phyloP scores from a whole-genome alignment of 805 yeast genomes.

The Metschnikowia colocasiae region DNA sequence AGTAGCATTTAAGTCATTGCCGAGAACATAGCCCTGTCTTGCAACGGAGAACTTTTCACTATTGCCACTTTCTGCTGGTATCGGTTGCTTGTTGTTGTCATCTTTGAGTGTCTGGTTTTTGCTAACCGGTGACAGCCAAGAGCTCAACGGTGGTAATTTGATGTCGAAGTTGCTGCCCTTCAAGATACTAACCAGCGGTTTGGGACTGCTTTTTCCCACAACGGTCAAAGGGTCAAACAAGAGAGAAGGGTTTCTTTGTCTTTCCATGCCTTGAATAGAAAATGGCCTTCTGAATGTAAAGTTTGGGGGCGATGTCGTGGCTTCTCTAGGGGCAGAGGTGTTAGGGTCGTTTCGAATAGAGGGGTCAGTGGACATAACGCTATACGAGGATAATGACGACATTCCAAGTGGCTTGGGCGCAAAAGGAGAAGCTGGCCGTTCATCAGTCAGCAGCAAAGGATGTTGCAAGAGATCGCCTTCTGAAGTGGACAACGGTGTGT shows the following conservation, averaged over 20 bases:
- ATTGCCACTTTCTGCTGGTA: background rate
- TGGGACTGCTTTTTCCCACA: background rate
- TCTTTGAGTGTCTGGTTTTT: background rate
- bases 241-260: constrained; percentile 3
- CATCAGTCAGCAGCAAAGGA: background rate
- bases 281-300: constrained; percentile 4
- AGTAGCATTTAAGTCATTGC: background rate
- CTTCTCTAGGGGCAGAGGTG: background rate
- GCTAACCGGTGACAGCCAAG: background rate
- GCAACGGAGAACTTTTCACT: background rate
- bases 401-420: background rate
- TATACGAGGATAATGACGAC: background rate
- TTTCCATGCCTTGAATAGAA: background rate
- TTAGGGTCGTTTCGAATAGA: background rate
- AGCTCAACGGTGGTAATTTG: constrained; percentile 1
- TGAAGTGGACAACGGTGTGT: background rate
- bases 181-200: background rate
- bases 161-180: background rate
- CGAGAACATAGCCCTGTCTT: background rate
- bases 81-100: background rate
- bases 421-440: background rate
- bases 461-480: background rate
- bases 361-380: background rate
- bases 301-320: background rate
- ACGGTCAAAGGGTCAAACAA: constrained; percentile 5